These are phyloP conservation scores for Ramaria sp. DNA, from an alignment of 768 basidiomycete genomes.

Conservation along the genomic window DNA sequence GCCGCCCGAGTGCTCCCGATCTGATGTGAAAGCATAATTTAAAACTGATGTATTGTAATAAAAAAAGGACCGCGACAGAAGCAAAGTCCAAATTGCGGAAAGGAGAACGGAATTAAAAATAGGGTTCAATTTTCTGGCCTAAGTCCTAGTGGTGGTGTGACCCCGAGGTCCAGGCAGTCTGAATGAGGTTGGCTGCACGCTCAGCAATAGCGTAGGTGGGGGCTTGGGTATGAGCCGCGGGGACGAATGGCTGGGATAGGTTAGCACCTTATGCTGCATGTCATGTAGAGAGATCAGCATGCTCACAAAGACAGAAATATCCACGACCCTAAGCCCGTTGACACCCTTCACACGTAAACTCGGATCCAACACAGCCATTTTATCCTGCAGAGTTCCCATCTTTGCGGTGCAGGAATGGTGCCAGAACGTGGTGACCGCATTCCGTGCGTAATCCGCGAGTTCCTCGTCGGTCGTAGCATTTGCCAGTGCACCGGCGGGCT, in stretches of 20 bases:
- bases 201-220: slow-evolving; percentile 12
- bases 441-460: slow-evolving; percentile 18
- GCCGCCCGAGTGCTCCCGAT: too few relatives aligned
- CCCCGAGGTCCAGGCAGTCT: neutral
- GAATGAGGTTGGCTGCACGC: slow-evolving; percentile 12
- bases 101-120: too few relatives aligned
- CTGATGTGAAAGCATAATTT: too few relatives aligned
- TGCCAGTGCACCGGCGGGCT: slow-evolving; percentile 9
- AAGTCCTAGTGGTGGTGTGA: too few relatives aligned
- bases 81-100: too few relatives aligned
- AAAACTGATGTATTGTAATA: too few relatives aligned
- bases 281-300: neutral
- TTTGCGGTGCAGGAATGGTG: slow-evolving; percentile 26
- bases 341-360: slow-evolving; percentile 27
- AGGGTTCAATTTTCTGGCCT: too few relatives aligned
- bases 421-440: slow-evolving; percentile 15
- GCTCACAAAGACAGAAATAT: slow-evolving; percentile 28
- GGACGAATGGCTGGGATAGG: slow-evolving; percentile 9
- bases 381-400: slow-evolving; percentile 21
- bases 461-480: slow-evolving; percentile 18
- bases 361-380: slow-evolving; percentile 27
- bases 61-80: too few relatives aligned
- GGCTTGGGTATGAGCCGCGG: slow-evolving; percentile 10
- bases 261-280: neutral
- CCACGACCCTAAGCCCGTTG: slow-evolving; percentile 29